Evolutionary conservation across 495 filamentous ascomycete genomes (phyloP), one percentile per base, ranked within the genome.

Genomic region (Hypoxylon crocopeplum): DNA sequence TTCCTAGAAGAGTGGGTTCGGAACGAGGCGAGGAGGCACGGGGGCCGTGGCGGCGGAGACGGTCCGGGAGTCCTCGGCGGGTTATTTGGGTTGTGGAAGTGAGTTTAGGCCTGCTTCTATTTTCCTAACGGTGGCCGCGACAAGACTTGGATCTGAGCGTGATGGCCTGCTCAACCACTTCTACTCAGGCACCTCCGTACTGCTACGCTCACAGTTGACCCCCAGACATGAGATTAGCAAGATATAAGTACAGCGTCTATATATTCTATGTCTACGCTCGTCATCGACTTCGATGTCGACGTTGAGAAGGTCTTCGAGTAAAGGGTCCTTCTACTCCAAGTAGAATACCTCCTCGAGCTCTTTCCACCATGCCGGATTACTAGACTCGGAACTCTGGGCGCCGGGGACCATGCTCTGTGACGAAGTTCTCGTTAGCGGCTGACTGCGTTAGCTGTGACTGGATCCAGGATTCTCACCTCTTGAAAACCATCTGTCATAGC

Each of bases 401-500:
- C 86, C 87, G 0, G 79, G 74, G 24, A 89, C 82, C 16, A 86
- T 74, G 44, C 74, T 69, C 67, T 76, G 34, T 33, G 27, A 36
- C 7, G 10, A 7, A 15, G n/a, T 3, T 55, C 16, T 38, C 7
- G 33, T 34, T 48, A 41, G 46, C 32, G 12, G 32, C 11, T 8
- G 8, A 15, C 22, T 36, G 24, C 29, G 32, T 27, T 32, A 50
- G 21, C 6, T 32, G 16, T 10, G 17, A 15, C 29, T 1, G 6
- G 20, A 34, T 5, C 3, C 5, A 12, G 44, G 27, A 42, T 21
- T 19, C 6, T 48, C 45, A 69, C 74, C 72, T 78, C 82, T 72
- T 92, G 88, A 75, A 86, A 87, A 12, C 76, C 74, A 72, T 92
- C 88, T 16, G 89, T 91, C 82, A 92, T 86, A 24, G 75, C 75